Conservation (phyloP, 768 basidiomycete genomes). For the Tephrocybe sp. region DNA sequence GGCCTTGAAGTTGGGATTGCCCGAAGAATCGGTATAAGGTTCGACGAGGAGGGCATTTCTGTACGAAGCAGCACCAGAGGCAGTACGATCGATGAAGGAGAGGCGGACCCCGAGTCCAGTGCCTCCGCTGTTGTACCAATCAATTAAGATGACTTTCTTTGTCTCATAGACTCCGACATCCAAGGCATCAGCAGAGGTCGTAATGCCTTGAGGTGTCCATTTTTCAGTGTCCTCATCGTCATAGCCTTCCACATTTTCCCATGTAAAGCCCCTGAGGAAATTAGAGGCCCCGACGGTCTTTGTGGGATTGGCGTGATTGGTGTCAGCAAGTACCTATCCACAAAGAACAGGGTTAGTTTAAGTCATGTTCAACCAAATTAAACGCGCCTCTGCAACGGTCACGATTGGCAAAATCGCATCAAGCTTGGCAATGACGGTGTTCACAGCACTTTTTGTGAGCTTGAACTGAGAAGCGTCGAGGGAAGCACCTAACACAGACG, state of each 20-base stretch:
- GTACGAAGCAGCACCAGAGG: constrained; percentile 6
- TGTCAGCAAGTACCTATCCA: constrained; percentile 8
- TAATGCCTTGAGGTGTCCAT: constrained; percentile 17
- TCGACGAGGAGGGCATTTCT: constrained; percentile 14
- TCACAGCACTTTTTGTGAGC: constrained; percentile 36
- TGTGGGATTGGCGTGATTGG: constrained; percentile 12
- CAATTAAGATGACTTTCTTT: constrained; percentile 14
- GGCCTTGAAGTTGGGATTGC: constrained; percentile 10
- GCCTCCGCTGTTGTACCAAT: constrained; percentile 13
- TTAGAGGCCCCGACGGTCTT: constrained; percentile 5
- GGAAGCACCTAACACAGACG: neutral
- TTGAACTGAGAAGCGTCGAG: neutral
- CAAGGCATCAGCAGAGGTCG: constrained; percentile 15
- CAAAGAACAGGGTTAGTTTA: neutral
- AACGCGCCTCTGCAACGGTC: constrained; percentile 9
- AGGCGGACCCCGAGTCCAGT: constrained; percentile 12
- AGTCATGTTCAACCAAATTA: neutral
- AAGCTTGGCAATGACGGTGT: constrained; percentile 7
- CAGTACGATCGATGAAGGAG: constrained; percentile 14
- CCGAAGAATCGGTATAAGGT: constrained; percentile 11
- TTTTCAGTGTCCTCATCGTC: constrained; percentile 12
- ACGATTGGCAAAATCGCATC: constrained; percentile 12
- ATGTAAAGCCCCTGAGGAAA: constrained; percentile 13
- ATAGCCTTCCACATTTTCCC: constrained; percentile 14
- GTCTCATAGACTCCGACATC: constrained; percentile 11